Conservation (phyloP, 2,329 filamentous ascomycete species). For the Akanthomyces uredinophilus region DNA sequence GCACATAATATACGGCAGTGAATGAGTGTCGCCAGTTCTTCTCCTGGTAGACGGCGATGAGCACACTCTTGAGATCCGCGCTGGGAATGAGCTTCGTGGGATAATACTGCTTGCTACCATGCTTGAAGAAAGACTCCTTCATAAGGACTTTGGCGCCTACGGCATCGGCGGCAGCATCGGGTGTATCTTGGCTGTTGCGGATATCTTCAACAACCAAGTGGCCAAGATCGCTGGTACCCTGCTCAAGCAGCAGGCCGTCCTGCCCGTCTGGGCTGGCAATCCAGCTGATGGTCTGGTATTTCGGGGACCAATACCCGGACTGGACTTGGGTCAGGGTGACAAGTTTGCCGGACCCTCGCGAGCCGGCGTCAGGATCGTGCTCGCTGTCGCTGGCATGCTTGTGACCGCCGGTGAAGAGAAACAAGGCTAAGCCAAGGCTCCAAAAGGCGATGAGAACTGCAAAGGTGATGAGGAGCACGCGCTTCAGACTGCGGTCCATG, state of each 20-base stretch:
- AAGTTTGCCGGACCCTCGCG: conserved; percentile 61
- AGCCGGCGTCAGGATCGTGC: conserved; percentile 64
- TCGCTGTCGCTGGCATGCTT: conserved; percentile 56
- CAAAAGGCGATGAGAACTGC: conserved; percentile 61
- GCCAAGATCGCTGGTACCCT: conserved; percentile 57
- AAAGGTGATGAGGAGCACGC: conserved; percentile 56
- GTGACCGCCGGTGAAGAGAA: conserved; percentile 61
- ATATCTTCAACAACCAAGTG: conserved; percentile 88
- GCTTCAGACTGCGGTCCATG: conserved; percentile 62
- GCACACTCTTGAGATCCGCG: conserved; percentile 76
- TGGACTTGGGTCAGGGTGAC: conserved; percentile 69
- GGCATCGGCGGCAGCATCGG: conserved; percentile 26
- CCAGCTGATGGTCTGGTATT: conserved; percentile 66
- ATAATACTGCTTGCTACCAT: conserved; percentile 48
- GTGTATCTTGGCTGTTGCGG: conserved; percentile 37
- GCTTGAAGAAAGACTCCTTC: conserved; percentile 59
- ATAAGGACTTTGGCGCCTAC: conserved; percentile 57
- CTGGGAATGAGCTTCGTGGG: conserved; percentile 68
- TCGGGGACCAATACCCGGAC: conserved; percentile 59
- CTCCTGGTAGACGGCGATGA: conserved; percentile 67
- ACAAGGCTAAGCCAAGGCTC: conserved; percentile 62
- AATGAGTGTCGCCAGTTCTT: conserved; percentile 89
- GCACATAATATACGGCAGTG: conserved; percentile 82
- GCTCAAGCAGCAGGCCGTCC: conserved; percentile 81
- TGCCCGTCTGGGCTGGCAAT: conserved; percentile 68